A percentile compares a stretch with the other conserved stretches of the same genome.
phyloP scores from a whole-genome alignment of 2,329 filamentous ascomycete species.

The Simplicillium sp. region DNA sequence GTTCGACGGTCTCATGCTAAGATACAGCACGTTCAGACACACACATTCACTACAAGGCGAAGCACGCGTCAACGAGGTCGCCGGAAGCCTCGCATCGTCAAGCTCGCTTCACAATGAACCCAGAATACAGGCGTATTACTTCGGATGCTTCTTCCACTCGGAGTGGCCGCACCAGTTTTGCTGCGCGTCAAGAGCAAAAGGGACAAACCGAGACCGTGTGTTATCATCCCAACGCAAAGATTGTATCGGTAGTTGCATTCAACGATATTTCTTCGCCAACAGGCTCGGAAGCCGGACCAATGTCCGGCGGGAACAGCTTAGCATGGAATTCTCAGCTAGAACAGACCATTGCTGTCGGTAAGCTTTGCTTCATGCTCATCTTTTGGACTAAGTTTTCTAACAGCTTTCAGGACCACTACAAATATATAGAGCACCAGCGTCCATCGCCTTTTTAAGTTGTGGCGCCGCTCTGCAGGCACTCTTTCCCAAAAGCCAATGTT shows the following conservation, averaged over 20 bases:
- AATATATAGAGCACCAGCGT: slow-evolving; percentile 79
- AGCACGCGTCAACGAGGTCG: too few species aligned
- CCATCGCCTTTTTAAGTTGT: slow-evolving; percentile 81
- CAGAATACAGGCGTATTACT: too few species aligned
- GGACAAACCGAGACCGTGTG: slow-evolving; percentile 1
- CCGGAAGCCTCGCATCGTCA: too few species aligned
- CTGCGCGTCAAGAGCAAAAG: too few species aligned
- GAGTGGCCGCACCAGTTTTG: too few species aligned
- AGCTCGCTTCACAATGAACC: too few species aligned
- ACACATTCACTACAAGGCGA: too few species aligned
- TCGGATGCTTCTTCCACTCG: too few species aligned
- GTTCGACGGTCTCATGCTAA: too few species aligned
- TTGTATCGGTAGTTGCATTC: slow-evolving; percentile 7
- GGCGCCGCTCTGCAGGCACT: slow-evolving; percentile 78
- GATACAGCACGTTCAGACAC: too few species aligned
- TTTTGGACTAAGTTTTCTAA: background rate
- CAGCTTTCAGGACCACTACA: slow-evolving; percentile 51
- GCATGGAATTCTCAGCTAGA: slow-evolving; percentile 68
- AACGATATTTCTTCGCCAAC: slow-evolving; percentile 20
- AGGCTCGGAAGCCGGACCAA: slow-evolving; percentile 39
- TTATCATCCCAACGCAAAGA: slow-evolving; percentile 2
- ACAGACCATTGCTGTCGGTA: slow-evolving; percentile 70
- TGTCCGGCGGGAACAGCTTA: slow-evolving; percentile 30
- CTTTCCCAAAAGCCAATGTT: slow-evolving; percentile 81
- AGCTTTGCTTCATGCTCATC: slow-evolving; percentile 11